These are phyloP conservation scores for Neurospora discreta DNA, from an alignment of 495 filamentous ascomycete species.

Conservation along the genomic window DNA sequence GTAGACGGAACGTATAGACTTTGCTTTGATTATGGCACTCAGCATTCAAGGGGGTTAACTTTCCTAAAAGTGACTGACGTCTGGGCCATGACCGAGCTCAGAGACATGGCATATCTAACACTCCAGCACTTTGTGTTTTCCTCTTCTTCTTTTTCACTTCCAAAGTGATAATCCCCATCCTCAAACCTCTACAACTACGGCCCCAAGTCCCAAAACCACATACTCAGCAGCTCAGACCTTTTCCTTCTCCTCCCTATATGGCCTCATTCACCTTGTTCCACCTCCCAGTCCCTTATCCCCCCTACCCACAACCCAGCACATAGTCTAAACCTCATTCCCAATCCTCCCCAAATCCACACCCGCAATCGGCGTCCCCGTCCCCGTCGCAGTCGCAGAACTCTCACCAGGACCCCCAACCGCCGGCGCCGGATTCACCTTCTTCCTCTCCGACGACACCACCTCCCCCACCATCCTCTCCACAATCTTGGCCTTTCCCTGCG, in stretches of 20 bases:
- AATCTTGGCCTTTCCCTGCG: slow-evolving; percentile 67
- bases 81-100: not conserved
- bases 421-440: not conserved
- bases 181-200: too few species aligned
- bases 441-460: slow-evolving; percentile 4
- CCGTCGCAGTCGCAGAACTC: not conserved
- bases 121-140: not conserved
- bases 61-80: not conserved
- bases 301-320: not conserved
- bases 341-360: not conserved
- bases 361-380: not conserved
- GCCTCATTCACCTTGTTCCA: not conserved
- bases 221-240: not conserved
- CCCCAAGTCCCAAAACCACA: too few species aligned
- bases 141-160: not conserved
- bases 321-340: not conserved
- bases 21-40: not conserved
- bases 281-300: not conserved
- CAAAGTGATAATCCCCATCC: too few species aligned
- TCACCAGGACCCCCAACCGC: not conserved
- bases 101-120: not conserved
- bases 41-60: not conserved
- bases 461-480: slow-evolving; percentile 66
- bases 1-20: not conserved
- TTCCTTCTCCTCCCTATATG: not conserved